Evolutionary conservation across 139 green algal species (phyloP), one percentile per base, ranked within the genome.

Genomic region (Eudorina sp.): DNA sequence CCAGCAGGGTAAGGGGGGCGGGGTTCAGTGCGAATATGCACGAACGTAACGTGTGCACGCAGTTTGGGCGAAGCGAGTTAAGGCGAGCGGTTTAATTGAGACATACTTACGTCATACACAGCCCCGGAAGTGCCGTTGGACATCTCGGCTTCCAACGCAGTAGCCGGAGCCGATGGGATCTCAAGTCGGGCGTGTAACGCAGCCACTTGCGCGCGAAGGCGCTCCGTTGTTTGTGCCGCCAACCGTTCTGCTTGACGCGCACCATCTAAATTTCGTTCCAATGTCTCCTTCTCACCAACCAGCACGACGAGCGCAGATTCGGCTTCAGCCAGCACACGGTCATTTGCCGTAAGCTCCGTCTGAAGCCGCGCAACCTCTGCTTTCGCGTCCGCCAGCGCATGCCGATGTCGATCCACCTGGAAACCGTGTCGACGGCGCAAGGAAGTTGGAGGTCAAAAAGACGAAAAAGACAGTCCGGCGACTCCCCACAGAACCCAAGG

Each of bases 301-400:
- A 88, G 83, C 25, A 36, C 69, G 13, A 48, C 46, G 0, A 88
- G 51, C 7, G 83, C 83, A 7, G 68, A 31, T 75, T 88, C 83
- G 1, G 83, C 83, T 2, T 88, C 83, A 21, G 68, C 83, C 51
- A 88, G 48, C 19, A 88, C 83, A 6, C 51, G 23, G 34, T 88
- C 83, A 36, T 88, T 88, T 23, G 83, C 83, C 3, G 66, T 38
- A 14, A 88, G 68, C 68, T 88, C 83, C 2, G 18, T 64, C 40
- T 72, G 31, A 14, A 88, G 51, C 36, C 27, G 25, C 6, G 23
- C 36, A 25, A 81, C 4, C 83, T 82, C 68, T 3, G 36, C 27
- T 23, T 40, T 48, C 3, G 36, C 14, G 8, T 88, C 36, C 18
- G 66, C 31, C 48, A 88, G 25, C 34, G 36, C 36, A 2, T 53